Evolutionary conservation across 164 flowering plant genomes (phyloP).

Genomic region (Aristolochia fimbriata): DNA sequence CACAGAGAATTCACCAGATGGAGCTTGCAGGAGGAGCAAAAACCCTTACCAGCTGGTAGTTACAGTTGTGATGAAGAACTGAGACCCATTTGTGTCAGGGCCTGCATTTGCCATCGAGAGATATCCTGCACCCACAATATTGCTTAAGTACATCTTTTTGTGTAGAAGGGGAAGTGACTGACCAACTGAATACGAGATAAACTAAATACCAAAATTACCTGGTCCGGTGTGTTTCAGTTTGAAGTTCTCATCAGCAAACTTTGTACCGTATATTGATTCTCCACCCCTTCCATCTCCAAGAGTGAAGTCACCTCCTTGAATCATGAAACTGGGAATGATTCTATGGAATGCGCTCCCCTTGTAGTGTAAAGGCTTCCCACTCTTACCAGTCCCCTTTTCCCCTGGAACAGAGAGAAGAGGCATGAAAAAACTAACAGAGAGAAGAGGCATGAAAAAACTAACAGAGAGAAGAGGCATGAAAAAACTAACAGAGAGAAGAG

Average conservation of each 20-base stretch:
- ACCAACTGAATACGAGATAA: not conserved
- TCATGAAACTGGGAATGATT: slow-evolving; percentile 96
- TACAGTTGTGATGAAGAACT: slow-evolving; percentile 95
- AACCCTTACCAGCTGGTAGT: slow-evolving; percentile 80
- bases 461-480: too few relatives aligned
- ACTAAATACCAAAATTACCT: slow-evolving; percentile 29
- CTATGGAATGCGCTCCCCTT: slow-evolving; percentile 89
- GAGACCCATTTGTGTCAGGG: slow-evolving; percentile 84
- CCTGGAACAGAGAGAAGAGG: slow-evolving; percentile 29
- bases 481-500: too few relatives aligned
- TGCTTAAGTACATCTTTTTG: not conserved
- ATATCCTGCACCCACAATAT: slow-evolving; percentile 31
- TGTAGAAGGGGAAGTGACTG: not conserved
- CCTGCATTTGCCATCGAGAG: slow-evolving; percentile 99
- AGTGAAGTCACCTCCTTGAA: slow-evolving; percentile 98
- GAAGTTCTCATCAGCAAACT: slow-evolving; percentile 92
- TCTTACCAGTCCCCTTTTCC: slow-evolving; percentile 77
- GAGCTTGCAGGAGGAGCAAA: not conserved
- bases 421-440: too few relatives aligned
- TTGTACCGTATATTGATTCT: slow-evolving; percentile 87
- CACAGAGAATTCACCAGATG: too few relatives aligned
- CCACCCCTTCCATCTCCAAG: slow-evolving; percentile 94
- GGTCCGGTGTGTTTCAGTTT: slow-evolving; percentile 97
- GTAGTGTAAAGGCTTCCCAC: slow-evolving; percentile 89
- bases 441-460: too few relatives aligned